Evolutionary conservation across 2,329 filamentous ascomycete species (phyloP).

Genomic region (Chaetomiaceae sp.): DNA sequence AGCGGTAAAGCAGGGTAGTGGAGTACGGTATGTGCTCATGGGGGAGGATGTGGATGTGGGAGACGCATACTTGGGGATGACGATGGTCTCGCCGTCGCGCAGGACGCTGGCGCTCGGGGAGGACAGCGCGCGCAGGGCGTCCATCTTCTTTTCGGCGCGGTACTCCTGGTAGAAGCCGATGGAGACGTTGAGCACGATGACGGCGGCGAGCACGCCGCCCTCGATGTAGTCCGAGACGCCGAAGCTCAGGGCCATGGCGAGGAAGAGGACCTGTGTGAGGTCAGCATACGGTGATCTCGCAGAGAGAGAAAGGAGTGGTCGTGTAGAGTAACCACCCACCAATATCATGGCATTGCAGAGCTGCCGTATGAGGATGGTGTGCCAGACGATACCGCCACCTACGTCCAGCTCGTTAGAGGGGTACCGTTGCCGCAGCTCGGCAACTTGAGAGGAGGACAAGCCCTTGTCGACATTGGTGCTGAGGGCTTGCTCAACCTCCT

Average conservation of each 20-base stretch:
- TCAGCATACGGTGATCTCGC: conserved; percentile 31
- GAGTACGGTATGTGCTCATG: too few relatives aligned
- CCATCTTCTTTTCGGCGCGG: conserved; percentile 61
- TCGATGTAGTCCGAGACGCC: conserved; percentile 47
- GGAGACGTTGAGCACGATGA: conserved; percentile 56
- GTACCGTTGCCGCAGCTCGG: conserved; percentile 51
- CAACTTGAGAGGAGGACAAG: conserved; percentile 54
- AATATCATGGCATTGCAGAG: conserved; percentile 73
- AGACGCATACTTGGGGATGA: conserved; percentile 50
- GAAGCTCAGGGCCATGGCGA: conserved; percentile 69
- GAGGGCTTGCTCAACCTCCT: conserved; percentile 57
- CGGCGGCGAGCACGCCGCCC: conserved; percentile 30
- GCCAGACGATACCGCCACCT: conserved; percentile 59
- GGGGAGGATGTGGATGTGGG: too few relatives aligned
- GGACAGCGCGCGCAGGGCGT: conserved; percentile 54
- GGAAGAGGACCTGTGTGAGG: conserved; percentile 59
- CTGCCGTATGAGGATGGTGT: conserved; percentile 67
- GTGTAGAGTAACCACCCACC: conserved; percentile 35
- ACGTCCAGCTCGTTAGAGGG: conserved; percentile 67
- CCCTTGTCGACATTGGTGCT: conserved; percentile 62
- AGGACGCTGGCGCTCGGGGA: conserved; percentile 58
- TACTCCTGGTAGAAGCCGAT: conserved; percentile 63
- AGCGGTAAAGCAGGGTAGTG: too few relatives aligned
- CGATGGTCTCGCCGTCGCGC: conserved; percentile 51
- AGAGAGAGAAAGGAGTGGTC: conserved; percentile 18